Base-by-base conservation (phyloP, 2,329 filamentous ascomycete species). In the Colletotrichum scovillei region DNA sequence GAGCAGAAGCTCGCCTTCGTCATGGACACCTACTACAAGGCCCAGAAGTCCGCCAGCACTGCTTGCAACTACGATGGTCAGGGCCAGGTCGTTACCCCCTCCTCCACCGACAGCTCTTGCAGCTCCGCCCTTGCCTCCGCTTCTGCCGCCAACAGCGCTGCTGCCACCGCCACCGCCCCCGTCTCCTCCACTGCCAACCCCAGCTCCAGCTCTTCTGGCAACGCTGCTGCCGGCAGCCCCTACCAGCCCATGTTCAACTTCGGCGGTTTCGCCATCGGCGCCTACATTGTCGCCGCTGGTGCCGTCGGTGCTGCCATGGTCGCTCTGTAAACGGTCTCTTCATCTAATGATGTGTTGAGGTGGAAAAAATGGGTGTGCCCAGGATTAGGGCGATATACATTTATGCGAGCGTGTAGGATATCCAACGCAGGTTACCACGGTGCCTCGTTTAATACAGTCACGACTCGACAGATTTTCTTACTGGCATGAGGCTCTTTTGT, bases 61-160 rank as follows among this genome's bases (percentile, higher is more conserved):
- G 92, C 94, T 38, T 97, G 94, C 81, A 87, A 91, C 86, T 95
- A 95, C 84, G 85, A 88, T 71, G 92, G 93, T 77, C 85, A 91
- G 78, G 94, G 92, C 62, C 85, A 85, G 71, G 85, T 88, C 67
- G 88, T 88, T 82, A 81, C 86, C 72, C 79, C 85, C 63, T 81
- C 86, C 60, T 78, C 83, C 59, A 84, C 85, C 42, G 83, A 88
- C 16, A 83, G 84, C 32, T 82, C 81, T 69, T 96, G 94, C 88
- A 80, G 84, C 65, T 78, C 82, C 60, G 86, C 92, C 69, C 84
- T 97, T 71, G 83, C 85, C 42, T 87, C 90, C 75, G 94, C 93
- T 72, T 92, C 91, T 78, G 84, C 89, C 38, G 86, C 86, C 73
- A 88, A 88, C 81, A 80, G 81, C 72, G 76, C 83, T 57, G 85